Base-by-base conservation (phyloP, 2,329 filamentous ascomycete species). In the Penicillium sp. region DNA sequence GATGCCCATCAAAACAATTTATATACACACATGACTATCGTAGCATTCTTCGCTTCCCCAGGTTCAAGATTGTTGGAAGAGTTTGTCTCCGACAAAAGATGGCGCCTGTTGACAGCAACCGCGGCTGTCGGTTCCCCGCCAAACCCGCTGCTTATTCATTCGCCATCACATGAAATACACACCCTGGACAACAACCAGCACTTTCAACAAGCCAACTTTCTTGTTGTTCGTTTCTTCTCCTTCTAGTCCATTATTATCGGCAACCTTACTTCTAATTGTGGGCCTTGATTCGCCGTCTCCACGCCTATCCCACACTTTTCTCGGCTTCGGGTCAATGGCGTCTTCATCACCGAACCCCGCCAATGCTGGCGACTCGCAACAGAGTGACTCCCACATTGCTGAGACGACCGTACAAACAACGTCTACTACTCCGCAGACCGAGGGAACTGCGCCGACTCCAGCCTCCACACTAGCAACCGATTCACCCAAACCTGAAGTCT, bases 71-170 rank as follows among this genome's bases (percentile, higher is more conserved):
- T 41, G 9, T 17, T 38, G 35, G 35, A 38, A 11, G 35, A 38
- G 21, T 13, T 41, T 41, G 35, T 41, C 13, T 41, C 8, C 3
- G 35, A 41, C 35, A 41, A 41, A 11, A 41, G 35, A 41, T 41
- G 35, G 13, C 11, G 35, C 35, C 35, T 9, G 44, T 21, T 41
- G 23, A 41, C 21, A 41, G 7, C 45, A 60, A 49, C 60, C 60
- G 60, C 60, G 60, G 60, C 55, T 58, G 51, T 62, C 60, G 60
- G 60, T 23, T 62, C 56, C 60, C 55, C 60, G 60, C 60, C 60
- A 61, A 53, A 47, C 54, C 29, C 19, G 45, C 26, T 51, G 60
- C 60, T 58, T 53, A 54, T 62, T 62, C 60, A 58, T 52, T 58
- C 44, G 54, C 45, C 49, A 31, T 58, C 56, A 61, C 60, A 61